Conservation (phyloP, 108 stramenopile genomes). For the Seminavis robusta region DNA sequence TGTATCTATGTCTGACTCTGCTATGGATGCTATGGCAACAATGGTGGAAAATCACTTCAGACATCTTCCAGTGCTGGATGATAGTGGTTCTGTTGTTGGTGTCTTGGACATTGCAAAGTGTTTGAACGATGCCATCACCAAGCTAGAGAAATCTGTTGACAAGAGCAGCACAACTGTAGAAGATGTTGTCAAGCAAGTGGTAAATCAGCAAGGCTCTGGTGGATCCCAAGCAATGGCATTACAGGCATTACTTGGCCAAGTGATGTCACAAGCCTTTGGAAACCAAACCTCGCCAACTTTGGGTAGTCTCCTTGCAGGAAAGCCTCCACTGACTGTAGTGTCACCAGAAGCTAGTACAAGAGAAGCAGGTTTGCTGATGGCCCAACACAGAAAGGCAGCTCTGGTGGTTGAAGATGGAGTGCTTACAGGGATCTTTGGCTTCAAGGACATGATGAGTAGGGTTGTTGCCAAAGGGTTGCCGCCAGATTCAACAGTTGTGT, state of each 20-base stretch:
- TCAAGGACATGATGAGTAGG: constrained; percentile 93
- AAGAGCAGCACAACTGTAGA: constrained; percentile 44
- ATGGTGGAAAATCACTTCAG: constrained; percentile 95
- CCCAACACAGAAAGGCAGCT: constrained; percentile 73
- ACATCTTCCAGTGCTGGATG: constrained; percentile 87
- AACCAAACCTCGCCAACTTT: constrained; percentile 66
- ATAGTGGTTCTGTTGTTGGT: constrained; percentile 78
- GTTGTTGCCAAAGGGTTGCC: constrained; percentile 82
- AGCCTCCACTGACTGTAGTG: constrained; percentile 66
- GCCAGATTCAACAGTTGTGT: constrained; percentile 70
- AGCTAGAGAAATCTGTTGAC: constrained; percentile 67
- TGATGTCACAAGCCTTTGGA: constrained; percentile 74
- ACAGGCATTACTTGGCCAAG: constrained; percentile 58
- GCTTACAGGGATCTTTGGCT: constrained; percentile 90
- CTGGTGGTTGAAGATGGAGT: constrained; percentile 76
- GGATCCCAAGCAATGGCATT: constrained; percentile 68
- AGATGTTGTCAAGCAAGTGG: constrained; percentile 49
- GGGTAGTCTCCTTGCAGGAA: constrained; percentile 66
- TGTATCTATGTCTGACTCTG: constrained; percentile 71
- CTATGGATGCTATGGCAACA: constrained; percentile 86
- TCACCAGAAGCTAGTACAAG: constrained; percentile 57
- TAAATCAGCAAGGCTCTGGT: constrained; percentile 45
- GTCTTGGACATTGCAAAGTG: constrained; percentile 93
- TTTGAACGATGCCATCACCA: constrained; percentile 87
- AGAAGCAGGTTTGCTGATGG: constrained; percentile 79